Base-by-base conservation (phyloP, 177 flowering plant species). In the Tripterygium wilfordii region DNA sequence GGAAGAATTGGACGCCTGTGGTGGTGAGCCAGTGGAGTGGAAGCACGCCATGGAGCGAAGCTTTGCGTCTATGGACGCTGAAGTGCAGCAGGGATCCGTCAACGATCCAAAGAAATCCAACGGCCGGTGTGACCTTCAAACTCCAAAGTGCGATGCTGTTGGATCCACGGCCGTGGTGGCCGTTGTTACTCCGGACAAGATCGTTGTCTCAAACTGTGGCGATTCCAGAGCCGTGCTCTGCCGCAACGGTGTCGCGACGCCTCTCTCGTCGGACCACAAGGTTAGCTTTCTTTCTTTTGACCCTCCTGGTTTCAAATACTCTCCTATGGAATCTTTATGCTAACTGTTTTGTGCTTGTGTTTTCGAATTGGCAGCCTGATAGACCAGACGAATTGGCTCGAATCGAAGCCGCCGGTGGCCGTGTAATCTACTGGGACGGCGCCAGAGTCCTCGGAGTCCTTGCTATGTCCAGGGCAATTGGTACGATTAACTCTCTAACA, bases 391-490 rank as follows among this genome's bases (percentile, higher is more conserved):
- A 85, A 45, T 74, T 80, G n/a, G 35, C 35, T 49, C 71, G 90
- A 67, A 85, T 85, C 54, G 88, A 85, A 70, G 75, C 47, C 39
- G 68, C 21, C 26, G 90, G 85, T 31, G 95, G 95, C 51, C 82
- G 52, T 65, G 95, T 85, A 66, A 85, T 85, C 48, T 71, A 74
- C 50, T 85, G 95, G 88, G 62, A 80, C 37, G 95, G 95, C 29
- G 71, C 87, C 40, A 74, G 95, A 57, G 90, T 85, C 31, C 65
- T 76, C 42, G 95, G 95, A 53, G 90, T 85, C 54, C 89, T 85
- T 49, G 89, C 95, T 45, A 82, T 85, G 95, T 85, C 95, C 58
- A 70, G 90, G 66, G 72, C 90, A n/a, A 85, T 85, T 66, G 90
- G 95, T 85, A 47, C n/a, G n/a, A n/a, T n/a, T n/a, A n/a, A n/a